Base-by-base conservation (phyloP, 352 stramenopile species). In the Blastocystis sp. region DNA sequence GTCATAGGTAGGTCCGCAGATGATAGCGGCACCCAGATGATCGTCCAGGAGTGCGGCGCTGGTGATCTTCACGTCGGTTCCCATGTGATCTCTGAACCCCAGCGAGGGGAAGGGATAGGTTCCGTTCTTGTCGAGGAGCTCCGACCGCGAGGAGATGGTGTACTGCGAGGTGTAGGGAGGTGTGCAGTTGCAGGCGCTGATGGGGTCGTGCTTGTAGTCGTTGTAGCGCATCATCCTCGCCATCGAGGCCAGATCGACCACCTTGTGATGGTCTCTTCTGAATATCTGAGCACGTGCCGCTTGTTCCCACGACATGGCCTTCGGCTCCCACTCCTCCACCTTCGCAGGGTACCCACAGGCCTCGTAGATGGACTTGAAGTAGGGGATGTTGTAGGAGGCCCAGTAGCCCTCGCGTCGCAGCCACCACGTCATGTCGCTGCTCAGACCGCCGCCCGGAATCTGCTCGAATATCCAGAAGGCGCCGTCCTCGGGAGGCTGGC, bases 371-470 rank as follows among this genome's bases (percentile, higher is more conserved):
- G 59, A 79, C 0, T 88, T 39, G 54, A 94, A 94, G 90, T 92
- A 94, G 2, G 93, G 93, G n/a, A 95, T 92, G 87, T 95, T 96
- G 91, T 94, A 95, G 3, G 91, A 94, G 4, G 90, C 92, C 92
- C 93, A 94, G 89, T 93, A 94, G 1, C 91, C 91, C 20, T 91
- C 79, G 6, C 63, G n/a, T 63, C 93, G 93, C 61, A 93, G 82
- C 11, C 90, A 53, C 1, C 45, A 34, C 1, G 93, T 93, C 56
- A 94, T 70, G 45, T 94, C 92, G 23, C 91, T 90, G 7, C 91
- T 89, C 50, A 92, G 89, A 47, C 93, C 90, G 23, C 91, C 89
- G 2, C 90, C 92, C 2, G 92, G 93, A 0, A 94, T 87, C 75
- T 94, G 92, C 89, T 94, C 92, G 23, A 93, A 87, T 7, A 94